phyloP scores from a whole-genome alignment of 805 yeast genomes.

The Lipomyces sp. region DNA sequence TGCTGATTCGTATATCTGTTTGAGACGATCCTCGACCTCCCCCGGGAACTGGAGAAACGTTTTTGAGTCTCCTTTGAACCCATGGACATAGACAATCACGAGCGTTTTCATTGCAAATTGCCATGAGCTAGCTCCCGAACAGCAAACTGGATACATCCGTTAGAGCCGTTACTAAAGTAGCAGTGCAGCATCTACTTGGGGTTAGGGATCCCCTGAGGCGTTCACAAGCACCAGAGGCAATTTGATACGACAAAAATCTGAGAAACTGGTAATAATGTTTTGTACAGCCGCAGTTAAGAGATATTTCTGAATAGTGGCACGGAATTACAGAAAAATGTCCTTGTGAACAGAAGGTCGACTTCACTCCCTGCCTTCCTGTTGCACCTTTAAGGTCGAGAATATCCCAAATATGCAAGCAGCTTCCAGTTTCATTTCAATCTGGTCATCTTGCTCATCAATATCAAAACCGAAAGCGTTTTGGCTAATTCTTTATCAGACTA shows the following conservation, averaged over 20 bases:
- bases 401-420: neutral
- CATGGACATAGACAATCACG: conserved; percentile 32
- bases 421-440: neutral
- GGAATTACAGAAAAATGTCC: neutral
- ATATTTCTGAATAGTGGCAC: neutral
- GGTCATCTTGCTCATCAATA: neutral
- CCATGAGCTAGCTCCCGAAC: neutral
- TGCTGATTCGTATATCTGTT: conserved; percentile 4
- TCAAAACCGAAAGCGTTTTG: neutral
- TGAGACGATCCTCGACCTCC: conserved; percentile 18
- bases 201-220: neutral
- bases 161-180: too few relatives aligned
- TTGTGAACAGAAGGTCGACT: neutral
- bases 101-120: conserved; percentile 23
- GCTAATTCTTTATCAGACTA: neutral
- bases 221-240: neutral
- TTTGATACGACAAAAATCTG: neutral
- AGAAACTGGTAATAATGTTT: neutral
- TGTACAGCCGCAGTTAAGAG: neutral
- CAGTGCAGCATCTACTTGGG: neutral
- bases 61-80: conserved; percentile 33
- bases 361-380: too few relatives aligned
- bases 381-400: neutral
- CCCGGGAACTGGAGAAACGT: conserved; percentile 33
- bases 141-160: neutral